Evolutionary conservation across 345 rosid genomes (phyloP), one percentile per base, ranked within the genome.

Genomic region (Eucalyptus polyanthemos): DNA sequence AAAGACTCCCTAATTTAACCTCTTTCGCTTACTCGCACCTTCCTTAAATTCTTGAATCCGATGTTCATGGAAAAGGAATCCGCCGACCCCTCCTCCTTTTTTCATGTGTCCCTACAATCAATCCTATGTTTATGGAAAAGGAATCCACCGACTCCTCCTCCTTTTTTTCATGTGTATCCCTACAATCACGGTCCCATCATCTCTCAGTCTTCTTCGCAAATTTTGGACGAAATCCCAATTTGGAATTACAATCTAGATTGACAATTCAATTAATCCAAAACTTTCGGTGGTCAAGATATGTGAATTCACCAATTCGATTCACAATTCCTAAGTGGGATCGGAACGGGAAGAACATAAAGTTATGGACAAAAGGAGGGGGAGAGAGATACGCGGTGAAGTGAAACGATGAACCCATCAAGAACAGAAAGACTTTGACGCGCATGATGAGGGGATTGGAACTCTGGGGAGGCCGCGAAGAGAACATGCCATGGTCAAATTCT

Each of bases 241-340:
- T 56, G 12, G 29, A 56, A 56, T 56, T 11, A 3, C 3, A 25
- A 56, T 22, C 0, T 24, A 0, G 6, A 24, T 56, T 10, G 29
- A 22, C 29, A 24, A 56, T 56, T 24, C 29, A 56, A 56, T 56
- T 24, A 56, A 24, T 56, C 29, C 62, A 56, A 56, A 56, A 56
- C 29, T 56, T 56, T 56, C 6, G 29, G 29, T 0, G 1, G 0
- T 0, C 1, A 56, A 22, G 1, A 56, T 1, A 56, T 24, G 62
- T 24, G 62, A 24, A 56, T 22, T 8, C 0, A 19, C 58, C 11
- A 3, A 53, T 53, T 53, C 6, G 6, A 56, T 56, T 56, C 13
- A 2, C 62, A 25, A 56, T 24, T 56, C 13, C 62, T 4, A 0
- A 24, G 29, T 56, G 62, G 62, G 1, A 56, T 22, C 27, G 29